Evolutionary conservation across 345 rosid genomes (phyloP).

Genomic region (Rhizophora mangle): DNA sequence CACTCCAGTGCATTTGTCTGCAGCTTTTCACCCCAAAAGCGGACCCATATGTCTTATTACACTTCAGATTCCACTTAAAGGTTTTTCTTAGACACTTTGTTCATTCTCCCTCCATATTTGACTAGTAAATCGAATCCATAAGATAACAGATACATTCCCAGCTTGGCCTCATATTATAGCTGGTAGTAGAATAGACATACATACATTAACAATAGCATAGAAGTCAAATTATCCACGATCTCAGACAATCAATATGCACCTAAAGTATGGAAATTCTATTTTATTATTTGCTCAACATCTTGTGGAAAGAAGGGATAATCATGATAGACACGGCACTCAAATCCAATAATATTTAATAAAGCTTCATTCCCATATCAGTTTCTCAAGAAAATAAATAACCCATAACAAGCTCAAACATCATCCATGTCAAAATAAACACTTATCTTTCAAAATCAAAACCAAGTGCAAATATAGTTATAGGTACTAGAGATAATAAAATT

Average conservation of each 20-base stretch:
- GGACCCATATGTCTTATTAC: constrained; percentile 39
- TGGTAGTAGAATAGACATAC: no score
- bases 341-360: neutral
- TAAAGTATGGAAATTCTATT: no score
- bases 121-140: constrained; percentile 4
- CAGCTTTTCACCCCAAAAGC: constrained; percentile 30
- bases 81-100: neutral
- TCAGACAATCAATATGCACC: no score
- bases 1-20: constrained; percentile 51
- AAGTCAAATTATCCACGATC: no score
- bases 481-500: constrained; percentile 10
- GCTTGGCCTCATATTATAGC: neutral
- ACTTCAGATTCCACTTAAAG: neutral
- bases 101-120: constrained; percentile 4
- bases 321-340: no score
- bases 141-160: neutral
- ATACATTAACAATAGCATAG: no score
- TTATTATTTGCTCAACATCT: no score
- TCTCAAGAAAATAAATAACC: neutral
- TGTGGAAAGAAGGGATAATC: no score
- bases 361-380: neutral
- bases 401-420: constrained; percentile 1
- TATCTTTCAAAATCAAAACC: constrained; percentile 7
- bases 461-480: neutral
- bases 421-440: neutral